These are phyloP conservation scores for Arachis hypogaea DNA, from an alignment of 306 rosid species.

Conservation along the genomic window DNA sequence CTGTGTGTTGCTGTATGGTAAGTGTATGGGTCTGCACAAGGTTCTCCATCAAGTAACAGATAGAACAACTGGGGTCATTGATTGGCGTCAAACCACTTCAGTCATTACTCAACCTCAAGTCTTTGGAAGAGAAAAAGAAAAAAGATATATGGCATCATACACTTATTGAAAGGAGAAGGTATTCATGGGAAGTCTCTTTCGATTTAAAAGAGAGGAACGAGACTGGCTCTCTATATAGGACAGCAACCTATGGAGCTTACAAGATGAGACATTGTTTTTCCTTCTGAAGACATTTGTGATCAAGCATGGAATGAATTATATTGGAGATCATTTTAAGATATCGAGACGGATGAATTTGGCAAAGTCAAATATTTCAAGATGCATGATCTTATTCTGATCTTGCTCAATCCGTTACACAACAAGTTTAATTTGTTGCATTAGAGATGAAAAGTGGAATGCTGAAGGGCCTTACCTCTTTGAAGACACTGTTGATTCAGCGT, in stretches of 20 bases:
- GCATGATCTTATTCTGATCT: conserved; percentile 40
- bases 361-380: conserved; percentile 5
- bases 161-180: no score
- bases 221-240: conserved; percentile 13
- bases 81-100: conserved; percentile 12
- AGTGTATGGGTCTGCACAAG: no score
- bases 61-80: neutral
- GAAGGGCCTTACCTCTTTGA: no score
- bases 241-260: conserved; percentile 18
- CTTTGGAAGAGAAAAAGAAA: conserved; percentile 26
- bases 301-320: no score
- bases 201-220: conserved; percentile 4
- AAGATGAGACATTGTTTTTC: conserved; percentile 29
- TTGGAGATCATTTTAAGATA: no score
- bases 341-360: neutral
- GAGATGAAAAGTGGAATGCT: neutral
- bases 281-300: neutral
- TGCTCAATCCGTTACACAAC: conserved; percentile 10
- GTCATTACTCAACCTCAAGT: conserved; percentile 1
- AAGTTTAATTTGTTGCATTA: neutral
- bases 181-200: conserved; percentile 16
- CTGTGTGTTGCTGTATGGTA: no score
- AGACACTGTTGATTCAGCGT: no score
- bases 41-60: neutral
- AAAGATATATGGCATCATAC: no score